Evolutionary conservation across 352 stramenopile genomes (phyloP), one percentile per base, ranked within the genome.

Genomic region (Phytopythium vexans): DNA sequence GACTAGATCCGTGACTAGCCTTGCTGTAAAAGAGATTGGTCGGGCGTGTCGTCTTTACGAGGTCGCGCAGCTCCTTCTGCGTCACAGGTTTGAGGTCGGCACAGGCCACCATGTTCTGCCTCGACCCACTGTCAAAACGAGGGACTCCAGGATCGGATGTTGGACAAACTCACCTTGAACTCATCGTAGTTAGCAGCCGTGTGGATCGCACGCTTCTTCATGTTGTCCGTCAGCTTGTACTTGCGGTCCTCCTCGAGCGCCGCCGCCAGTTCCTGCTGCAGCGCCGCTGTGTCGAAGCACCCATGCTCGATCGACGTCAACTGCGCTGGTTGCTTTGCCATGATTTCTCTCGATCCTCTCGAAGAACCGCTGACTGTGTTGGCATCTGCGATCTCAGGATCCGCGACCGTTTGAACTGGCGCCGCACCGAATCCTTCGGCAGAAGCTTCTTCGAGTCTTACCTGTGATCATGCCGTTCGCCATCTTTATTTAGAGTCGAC

Each of bases 131-230:
- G 31, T 12, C 1, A 34, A 45, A 3, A 49, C 32, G 4, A 52
- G n/a, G 14, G 15, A 38, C 10, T 49, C 34, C 16, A 42, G 21
- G 4, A 12, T 10, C 45, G 32, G 15, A 1, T 27, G 16, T 4
- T 34, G 27, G 40, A 40, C 9, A n/a, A 35, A 9, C 21, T 42
- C 21, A 92, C 85, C 65, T 88, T 89, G 62, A 95, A 93, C 50
- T 95, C 86, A 52, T 95, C 82, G 60, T 94, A 95, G 69, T 63
- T 93, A 5, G 69, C 61, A 2, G 86, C 83, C 0, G 82, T 92
- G 58, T 92, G 83, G 58, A 94, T 95, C 44, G 86, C 86, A 4
- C 83, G 86, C 60, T 95, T 95, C 65, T 95, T 95, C 77, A 90
- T 89, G 42, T 57, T 77, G 64, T 95, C 86, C 0, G 86, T 95